A percentile compares a stretch with the other conserved stretches of the same genome.
Conservation (phyloP, 345 rosid genomes). For the Boechera stricta region DNA sequence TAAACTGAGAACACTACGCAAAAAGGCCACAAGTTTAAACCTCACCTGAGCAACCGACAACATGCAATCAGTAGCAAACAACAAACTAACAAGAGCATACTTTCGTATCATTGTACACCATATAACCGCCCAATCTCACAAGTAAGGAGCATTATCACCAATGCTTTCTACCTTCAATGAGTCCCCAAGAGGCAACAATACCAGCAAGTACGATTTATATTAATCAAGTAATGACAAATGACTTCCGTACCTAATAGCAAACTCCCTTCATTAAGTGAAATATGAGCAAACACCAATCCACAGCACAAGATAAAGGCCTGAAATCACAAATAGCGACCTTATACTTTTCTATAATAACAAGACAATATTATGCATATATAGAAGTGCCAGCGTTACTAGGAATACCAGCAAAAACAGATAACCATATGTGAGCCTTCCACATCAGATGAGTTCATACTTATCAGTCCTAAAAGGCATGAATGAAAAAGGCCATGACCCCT, state of each 20-base stretch:
- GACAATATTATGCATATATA: too few relatives aligned
- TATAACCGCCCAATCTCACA: too few relatives aligned
- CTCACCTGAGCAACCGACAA: not conserved
- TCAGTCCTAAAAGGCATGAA: not conserved
- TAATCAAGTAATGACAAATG: not conserved
- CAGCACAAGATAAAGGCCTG: not conserved
- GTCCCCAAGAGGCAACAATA: not conserved
- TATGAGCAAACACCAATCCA: not conserved
- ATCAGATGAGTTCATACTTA: not conserved
- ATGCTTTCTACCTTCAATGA: too few relatives aligned
- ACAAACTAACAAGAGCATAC: not conserved
- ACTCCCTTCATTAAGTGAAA: not conserved
- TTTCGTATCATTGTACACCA: not conserved
- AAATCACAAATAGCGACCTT: too few relatives aligned
- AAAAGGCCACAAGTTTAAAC: not conserved
- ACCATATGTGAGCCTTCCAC: not conserved
- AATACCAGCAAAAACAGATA: too few relatives aligned
- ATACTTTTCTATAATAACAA: too few relatives aligned
- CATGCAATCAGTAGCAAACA: not conserved
- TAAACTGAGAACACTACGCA: not conserved
- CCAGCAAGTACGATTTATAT: too few relatives aligned
- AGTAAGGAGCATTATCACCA: too few relatives aligned
- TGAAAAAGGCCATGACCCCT: not conserved
- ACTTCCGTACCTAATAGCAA: not conserved
- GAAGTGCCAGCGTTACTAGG: too few relatives aligned